Base-by-base conservation (phyloP, 208 protist species). In the Strigomonas culicis region DNA sequence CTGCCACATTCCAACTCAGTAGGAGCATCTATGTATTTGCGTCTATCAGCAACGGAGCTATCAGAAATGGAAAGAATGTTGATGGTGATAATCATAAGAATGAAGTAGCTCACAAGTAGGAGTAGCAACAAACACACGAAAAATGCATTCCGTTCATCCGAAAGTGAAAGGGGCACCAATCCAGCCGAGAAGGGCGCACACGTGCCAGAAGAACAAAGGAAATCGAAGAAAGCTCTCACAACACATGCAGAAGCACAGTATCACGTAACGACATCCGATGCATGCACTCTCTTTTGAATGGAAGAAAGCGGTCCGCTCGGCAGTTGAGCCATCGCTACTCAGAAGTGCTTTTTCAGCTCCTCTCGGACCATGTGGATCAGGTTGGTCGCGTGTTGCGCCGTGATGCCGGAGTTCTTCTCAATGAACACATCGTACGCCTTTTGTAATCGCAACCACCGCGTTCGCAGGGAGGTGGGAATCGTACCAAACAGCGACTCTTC, bases 1-100 rank as follows among this genome's bases (percentile, higher is more conserved):
- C 90, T 4, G 90, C 90, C 17, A 93, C 86, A 66, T 95, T 95
- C 86, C 90, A 95, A 66, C 86, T 92, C 28, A 95, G 82, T 15
- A 95, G 41, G 60, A 85, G 82, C 89, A 95, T 93, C 3, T 55
- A 21, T 25, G 8, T 19, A 27, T 1, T 51, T 67, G n/a, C 34
- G 21, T 44, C 15, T 24, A 17, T 27, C 28, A 55, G 4, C 21
- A 15, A 17, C 0, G 4, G 34, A 55, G 6, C 17, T 21, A 63
- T 59, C 17, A n/a, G 30, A 58, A 34, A 30, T 39, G 31, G 2
- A 58, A 58, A 58, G 30, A 58, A 58, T 8, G 24, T 13, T 19
- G 27, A 55, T 55, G 17, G 49, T 55, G 27, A 8, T 13, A 21
- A 47, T 47, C 19, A 47, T 21, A 58, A 58, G 30, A 58, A 58